phyloP scores from a whole-genome alignment of 371 early-diverging fungal species.

The Mycotypha africana region DNA sequence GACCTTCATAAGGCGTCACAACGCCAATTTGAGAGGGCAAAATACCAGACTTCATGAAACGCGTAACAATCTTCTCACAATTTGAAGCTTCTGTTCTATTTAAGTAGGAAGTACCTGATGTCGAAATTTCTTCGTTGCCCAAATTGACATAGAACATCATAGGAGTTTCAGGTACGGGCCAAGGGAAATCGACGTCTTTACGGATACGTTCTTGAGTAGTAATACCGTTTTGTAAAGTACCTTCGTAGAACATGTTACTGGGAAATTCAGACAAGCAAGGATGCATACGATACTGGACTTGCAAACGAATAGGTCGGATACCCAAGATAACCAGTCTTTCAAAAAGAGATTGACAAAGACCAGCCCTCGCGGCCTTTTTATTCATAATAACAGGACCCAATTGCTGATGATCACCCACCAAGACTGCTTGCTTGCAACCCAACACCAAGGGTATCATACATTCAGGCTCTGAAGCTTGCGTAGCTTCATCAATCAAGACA shows the following conservation, averaged over 20 bases:
- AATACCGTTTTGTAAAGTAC: constrained; percentile 94
- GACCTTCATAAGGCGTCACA: constrained; percentile 99
- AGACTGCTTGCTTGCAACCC: constrained; percentile 92
- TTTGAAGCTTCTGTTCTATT: constrained; percentile 90
- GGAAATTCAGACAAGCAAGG: constrained; percentile 97
- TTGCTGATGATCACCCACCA: constrained; percentile 99
- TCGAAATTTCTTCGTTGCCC: constrained; percentile 95
- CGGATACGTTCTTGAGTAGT: constrained; percentile 89
- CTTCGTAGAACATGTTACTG: constrained; percentile 98
- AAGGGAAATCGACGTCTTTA: constrained; percentile 86
- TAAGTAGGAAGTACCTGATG: constrained; percentile 94
- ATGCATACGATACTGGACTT: constrained; percentile 99
- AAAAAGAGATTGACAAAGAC: constrained; percentile 94
- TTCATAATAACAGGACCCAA: constrained; percentile 97
- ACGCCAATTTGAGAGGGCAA: constrained; percentile 94
- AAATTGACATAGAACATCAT: constrained; percentile 95
- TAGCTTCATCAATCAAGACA: constrained; percentile 97
- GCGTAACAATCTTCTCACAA: constrained; percentile 92
- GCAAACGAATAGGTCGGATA: constrained; percentile 89
- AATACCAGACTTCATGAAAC: constrained; percentile 87
- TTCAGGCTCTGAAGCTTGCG: constrained; percentile 97
- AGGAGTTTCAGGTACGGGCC: constrained; percentile 91
- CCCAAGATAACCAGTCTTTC: constrained; percentile 94
- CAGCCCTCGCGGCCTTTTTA: constrained; percentile 94
- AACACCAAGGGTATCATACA: constrained; percentile 95